phyloP scores from a whole-genome alignment of 176 grass and related monocot genomes.

The Luzula sylvatica region DNA sequence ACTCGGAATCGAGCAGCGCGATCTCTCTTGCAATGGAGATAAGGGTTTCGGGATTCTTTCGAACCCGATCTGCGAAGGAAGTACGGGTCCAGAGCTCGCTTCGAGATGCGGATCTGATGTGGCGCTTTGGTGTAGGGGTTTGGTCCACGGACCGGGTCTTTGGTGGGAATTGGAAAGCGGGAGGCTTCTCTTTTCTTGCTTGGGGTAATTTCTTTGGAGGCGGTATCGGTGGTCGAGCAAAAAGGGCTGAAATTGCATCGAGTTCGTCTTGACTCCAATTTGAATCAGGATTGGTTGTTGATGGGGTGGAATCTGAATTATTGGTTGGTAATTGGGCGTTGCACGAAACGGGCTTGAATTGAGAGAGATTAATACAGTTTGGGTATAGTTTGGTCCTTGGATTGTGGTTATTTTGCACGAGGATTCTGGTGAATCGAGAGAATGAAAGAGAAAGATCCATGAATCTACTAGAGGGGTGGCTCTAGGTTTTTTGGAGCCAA shows the following conservation, averaged over 20 bases:
- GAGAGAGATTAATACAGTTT: not conserved
- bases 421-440: conserved; percentile 1
- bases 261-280: conserved; percentile 58
- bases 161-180: conserved; percentile 41
- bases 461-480: not conserved
- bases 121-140: conserved; percentile 37
- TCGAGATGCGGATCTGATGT: conserved; percentile 30
- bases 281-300: not conserved
- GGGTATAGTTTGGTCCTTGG: not conserved
- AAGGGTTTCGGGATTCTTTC: conserved; percentile 54
- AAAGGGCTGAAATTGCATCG: conserved; percentile 72
- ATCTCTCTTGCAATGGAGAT: conserved; percentile 63
- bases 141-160: conserved; percentile 24
- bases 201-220: conserved; percentile 24
- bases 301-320: not conserved
- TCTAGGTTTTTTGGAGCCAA: too few relatives aligned
- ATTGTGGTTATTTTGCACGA: not conserved
- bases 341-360: not conserved
- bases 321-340: not conserved
- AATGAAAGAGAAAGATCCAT: not conserved
- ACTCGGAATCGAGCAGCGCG: conserved; percentile 16
- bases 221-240: conserved; percentile 44
- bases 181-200: conserved; percentile 23
- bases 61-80: conserved; percentile 42
- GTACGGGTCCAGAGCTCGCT: conserved; percentile 20